These are phyloP conservation scores for Cladobotryum mycophilum DNA, from an alignment of 2,329 filamentous ascomycete genomes.

Conservation along the genomic window DNA sequence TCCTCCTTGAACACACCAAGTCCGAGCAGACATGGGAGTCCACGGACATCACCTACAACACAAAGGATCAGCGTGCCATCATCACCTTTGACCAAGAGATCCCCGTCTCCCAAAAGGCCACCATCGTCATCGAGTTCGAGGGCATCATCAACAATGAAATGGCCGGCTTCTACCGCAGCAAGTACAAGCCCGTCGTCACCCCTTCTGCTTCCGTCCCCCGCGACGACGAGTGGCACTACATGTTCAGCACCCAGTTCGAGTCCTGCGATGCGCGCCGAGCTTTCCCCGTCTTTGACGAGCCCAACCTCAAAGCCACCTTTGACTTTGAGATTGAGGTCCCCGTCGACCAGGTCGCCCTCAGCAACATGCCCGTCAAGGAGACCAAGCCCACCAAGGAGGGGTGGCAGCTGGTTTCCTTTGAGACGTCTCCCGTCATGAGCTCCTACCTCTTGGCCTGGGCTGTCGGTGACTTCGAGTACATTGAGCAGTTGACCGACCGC, in stretches of 20 bases:
- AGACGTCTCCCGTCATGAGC: constrained; percentile 83
- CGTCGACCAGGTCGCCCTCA: constrained; percentile 78
- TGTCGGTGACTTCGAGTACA: constrained; percentile 92
- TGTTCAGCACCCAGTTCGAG: constrained; percentile 97
- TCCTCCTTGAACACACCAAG: constrained; percentile 53
- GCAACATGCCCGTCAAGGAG: constrained; percentile 89
- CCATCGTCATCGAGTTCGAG: constrained; percentile 65
- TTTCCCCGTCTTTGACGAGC: constrained; percentile 98
- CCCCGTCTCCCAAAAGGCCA: constrained; percentile 57
- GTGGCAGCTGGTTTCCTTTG: constrained; percentile 70
- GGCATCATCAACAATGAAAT: constrained; percentile 84
- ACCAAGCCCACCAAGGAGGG: constrained; percentile 54
- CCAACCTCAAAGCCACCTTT: constrained; percentile 92
- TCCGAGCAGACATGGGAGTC: constrained; percentile 52
- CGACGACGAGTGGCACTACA: constrained; percentile 61
- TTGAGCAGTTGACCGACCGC: constrained; percentile 84
- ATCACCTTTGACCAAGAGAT: constrained; percentile 70
- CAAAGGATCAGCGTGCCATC: constrained; percentile 74
- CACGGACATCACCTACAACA: constrained; percentile 70
- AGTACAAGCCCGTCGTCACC: constrained; percentile 76
- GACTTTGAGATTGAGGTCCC: constrained; percentile 91
- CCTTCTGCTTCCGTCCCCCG: constrained; percentile 72
- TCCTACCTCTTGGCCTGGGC: constrained; percentile 91
- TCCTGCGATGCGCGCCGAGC: constrained; percentile 89
- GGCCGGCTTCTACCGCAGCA: constrained; percentile 89